Conservation (phyloP, 1,284 basidiomycete species). For the Volvariella surrecta region DNA sequence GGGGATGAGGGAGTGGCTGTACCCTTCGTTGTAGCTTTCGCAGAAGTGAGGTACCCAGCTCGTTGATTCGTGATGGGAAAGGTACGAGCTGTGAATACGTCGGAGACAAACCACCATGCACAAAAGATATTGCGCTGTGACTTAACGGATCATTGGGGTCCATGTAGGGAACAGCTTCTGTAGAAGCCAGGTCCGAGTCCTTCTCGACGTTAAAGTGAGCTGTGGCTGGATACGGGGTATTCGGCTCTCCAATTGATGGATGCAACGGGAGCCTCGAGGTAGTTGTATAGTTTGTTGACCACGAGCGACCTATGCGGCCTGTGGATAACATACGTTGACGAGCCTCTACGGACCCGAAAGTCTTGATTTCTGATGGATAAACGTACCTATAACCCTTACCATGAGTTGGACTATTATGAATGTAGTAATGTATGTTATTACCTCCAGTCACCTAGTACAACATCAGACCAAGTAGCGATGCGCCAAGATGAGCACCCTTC, state of each 20-base stretch:
- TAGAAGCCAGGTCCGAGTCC: constrained; percentile 13
- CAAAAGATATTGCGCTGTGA: constrained; percentile 76
- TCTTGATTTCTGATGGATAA: constrained; percentile 67
- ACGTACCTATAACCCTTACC: constrained; percentile 56
- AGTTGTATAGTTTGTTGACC: constrained; percentile 82
- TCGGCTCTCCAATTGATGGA: constrained; percentile 57
- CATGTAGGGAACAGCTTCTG: constrained; percentile 12
- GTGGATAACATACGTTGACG: constrained; percentile 67
- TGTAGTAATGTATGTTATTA: constrained; percentile 22
- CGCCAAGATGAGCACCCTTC: constrained; percentile 15
- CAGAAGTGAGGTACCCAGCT: constrained; percentile 60
- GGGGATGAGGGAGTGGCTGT: constrained; percentile 74
- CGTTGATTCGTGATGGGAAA: constrained; percentile 78
- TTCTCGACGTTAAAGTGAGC: constrained; percentile 23
- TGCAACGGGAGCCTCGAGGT: constrained; percentile 77
- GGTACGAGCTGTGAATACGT: constrained; percentile 63
- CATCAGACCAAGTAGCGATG: constrained; percentile 7
- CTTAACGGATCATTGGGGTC: constrained; percentile 39
- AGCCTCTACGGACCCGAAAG: constrained; percentile 63
- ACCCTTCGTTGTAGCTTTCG: constrained; percentile 47
- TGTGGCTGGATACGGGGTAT: constrained; percentile 58
- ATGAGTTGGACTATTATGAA: constrained; percentile 1
- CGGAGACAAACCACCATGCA: constrained; percentile 81
- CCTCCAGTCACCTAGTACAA: constrained; percentile 71
- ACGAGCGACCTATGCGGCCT: constrained; percentile 76